Conservation (phyloP, 1,139 yeast species). For the Schwanniomyces etchellsii region DNA sequence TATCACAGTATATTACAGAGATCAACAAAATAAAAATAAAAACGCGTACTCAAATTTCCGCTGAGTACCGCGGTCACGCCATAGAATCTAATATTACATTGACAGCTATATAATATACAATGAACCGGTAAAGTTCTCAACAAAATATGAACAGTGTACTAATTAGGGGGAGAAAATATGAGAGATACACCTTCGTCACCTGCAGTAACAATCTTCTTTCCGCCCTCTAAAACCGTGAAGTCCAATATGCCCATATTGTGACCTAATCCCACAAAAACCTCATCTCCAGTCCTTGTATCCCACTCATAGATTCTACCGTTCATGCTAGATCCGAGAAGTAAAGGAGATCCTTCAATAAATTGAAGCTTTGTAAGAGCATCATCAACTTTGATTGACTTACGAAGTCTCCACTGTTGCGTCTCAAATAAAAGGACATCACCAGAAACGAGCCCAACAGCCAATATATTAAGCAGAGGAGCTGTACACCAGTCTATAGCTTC, state of each 20-base stretch:
- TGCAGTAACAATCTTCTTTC: conserved; percentile 78
- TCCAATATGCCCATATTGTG: conserved; percentile 93
- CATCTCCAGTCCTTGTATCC: conserved; percentile 83
- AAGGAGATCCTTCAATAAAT: conserved; percentile 54
- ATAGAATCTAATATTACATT: no score
- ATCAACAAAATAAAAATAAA: neutral
- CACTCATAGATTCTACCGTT: conserved; percentile 82
- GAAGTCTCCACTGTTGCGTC: conserved; percentile 77
- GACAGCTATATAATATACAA: no score
- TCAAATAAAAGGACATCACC: conserved; percentile 84
- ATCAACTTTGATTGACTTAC: conserved; percentile 61
- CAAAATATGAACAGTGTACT: no score
- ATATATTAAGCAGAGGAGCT: conserved; percentile 44
- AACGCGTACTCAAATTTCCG: no score
- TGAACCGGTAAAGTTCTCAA: no score
- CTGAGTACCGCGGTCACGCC: no score
- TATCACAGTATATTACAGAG: neutral
- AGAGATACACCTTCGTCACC: conserved; percentile 96
- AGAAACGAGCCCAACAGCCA: conserved; percentile 86
- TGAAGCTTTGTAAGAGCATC: conserved; percentile 82
- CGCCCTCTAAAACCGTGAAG: conserved; percentile 59
- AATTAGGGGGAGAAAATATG: conserved; percentile 35
- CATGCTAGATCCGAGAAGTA: conserved; percentile 69
- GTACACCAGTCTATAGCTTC: conserved; percentile 86
- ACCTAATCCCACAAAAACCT: conserved; percentile 75